Evolutionary conservation across 108 stramenopile genomes (phyloP).

Genomic region (Stephanodiscus minutulus): DNA sequence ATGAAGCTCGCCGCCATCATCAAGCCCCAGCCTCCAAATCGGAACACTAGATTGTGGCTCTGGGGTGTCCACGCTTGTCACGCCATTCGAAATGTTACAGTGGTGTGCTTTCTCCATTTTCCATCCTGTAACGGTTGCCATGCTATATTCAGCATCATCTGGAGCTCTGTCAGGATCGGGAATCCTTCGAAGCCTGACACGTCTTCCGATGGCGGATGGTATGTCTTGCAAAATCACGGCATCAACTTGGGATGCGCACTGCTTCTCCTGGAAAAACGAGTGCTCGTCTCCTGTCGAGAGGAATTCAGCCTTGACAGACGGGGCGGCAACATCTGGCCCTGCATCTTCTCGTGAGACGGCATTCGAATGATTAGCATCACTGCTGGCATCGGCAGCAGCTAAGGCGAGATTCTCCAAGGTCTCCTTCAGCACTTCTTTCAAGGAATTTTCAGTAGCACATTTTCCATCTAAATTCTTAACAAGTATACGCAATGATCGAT

Average conservation of each 20-base stretch:
- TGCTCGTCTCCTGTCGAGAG: conserved; percentile 40
- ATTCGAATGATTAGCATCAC: conserved; percentile 10
- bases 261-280: conserved; percentile 28
- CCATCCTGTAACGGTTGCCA: conserved; percentile 73
- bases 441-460: conserved; percentile 56
- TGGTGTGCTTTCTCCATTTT: conserved; percentile 39
- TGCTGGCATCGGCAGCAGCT: conserved; percentile 20
- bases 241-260: conserved; percentile 18
- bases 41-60: conserved; percentile 47
- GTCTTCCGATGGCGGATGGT: conserved; percentile 66
- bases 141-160: conserved; percentile 64
- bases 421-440: conserved; percentile 77
- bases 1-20: conserved; percentile 59
- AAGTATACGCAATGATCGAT: conserved; percentile 66
- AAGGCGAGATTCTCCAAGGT: conserved; percentile 66
- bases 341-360: conserved; percentile 25
- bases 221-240: conserved; percentile 35
- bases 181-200: conserved; percentile 64
- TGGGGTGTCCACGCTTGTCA: conserved; percentile 20
- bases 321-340: conserved; percentile 25
- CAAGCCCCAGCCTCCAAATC: conserved; percentile 57
- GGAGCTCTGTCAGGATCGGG: conserved; percentile 63
- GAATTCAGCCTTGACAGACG: conserved; percentile 16
- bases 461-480: conserved; percentile 79
- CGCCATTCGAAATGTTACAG: conserved; percentile 21